Conservation (phyloP, 345 rosid species). For the Eutrema heterophyllum region DNA sequence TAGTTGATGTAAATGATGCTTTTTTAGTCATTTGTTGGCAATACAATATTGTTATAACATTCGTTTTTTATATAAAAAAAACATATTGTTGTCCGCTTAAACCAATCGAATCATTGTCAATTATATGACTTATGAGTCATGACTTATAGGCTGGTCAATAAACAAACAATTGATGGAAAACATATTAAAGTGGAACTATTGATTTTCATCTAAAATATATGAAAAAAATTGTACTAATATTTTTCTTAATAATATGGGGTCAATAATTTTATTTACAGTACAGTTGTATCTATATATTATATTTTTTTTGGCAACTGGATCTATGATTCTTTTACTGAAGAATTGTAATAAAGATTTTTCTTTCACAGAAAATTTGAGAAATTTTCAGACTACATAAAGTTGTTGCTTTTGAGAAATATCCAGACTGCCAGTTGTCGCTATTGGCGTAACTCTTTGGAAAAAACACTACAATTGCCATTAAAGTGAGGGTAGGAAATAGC, state of each 20-base stretch:
- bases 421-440: not conserved
- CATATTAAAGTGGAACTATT: not conserved
- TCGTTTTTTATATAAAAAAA: not conserved
- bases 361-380: not conserved
- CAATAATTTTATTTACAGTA: no score
- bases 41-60: not conserved
- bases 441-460: not conserved
- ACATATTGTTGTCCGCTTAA: not conserved
- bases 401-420: not conserved
- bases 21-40: not conserved
- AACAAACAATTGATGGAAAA: no score
- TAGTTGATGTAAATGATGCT: not conserved
- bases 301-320: not conserved
- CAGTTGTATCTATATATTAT: not conserved
- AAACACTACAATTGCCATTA: not conserved
- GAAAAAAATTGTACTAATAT: not conserved
- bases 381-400: not conserved
- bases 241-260: not conserved
- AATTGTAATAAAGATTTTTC: not conserved
- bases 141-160: not conserved
- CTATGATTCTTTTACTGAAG: not conserved
- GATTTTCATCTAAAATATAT: not conserved
- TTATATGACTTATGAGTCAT: not conserved
- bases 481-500: slow-evolving; percentile 5
- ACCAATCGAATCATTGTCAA: not conserved